Evolutionary conservation across 306 rosid species (phyloP), one percentile per base, ranked within the genome.

Genomic region (Acmispon strigosus): DNA sequence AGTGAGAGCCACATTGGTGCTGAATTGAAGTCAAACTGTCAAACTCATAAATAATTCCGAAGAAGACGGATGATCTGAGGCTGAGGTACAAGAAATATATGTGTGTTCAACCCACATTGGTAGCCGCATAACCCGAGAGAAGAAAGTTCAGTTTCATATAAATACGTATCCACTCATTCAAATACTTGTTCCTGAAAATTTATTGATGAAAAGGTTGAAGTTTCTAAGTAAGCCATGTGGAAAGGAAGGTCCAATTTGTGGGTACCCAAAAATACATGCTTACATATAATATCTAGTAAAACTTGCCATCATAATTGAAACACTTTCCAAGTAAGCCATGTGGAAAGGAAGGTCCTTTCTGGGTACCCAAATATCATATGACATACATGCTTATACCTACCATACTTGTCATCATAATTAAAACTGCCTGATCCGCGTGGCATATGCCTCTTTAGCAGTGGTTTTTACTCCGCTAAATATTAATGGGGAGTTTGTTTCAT

Each of bases 151-250:
- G 24, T 22, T 43, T 55, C 75, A 55, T 43, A 43, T 6, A 36
- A n/a, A n/a, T n/a, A n/a, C n/a, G n/a, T n/a, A n/a, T n/a, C n/a
- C n/a, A n/a, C n/a, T n/a, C n/a, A n/a, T 43, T 55, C 75, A 55
- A 43, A 43, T 6, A 36, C 39, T n/a, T 66, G 7, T 47, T 50
- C 18, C 24, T 9, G 17, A 44, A 10, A 65, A 57, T 10, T 75
- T 32, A n/a, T 10, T 20, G 13, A 6, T 37, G 57, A 49, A 56
- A 57, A 57, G 13, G 59, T 57, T 19, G 44, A 66, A 14, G 69
- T 6, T 59, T 68, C 29, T 45, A 10, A 48, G 41, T 6, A 49
- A 76, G 56, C 49, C 64, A 60, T 24, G 70, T 60, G 70, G 75
- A 59, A 37, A 6, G 8, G 10, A 27, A 27, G 32, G 32, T 27